Conservation (phyloP, 2,329 filamentous ascomycete genomes). For the Pseudopithomyces maydicus region DNA sequence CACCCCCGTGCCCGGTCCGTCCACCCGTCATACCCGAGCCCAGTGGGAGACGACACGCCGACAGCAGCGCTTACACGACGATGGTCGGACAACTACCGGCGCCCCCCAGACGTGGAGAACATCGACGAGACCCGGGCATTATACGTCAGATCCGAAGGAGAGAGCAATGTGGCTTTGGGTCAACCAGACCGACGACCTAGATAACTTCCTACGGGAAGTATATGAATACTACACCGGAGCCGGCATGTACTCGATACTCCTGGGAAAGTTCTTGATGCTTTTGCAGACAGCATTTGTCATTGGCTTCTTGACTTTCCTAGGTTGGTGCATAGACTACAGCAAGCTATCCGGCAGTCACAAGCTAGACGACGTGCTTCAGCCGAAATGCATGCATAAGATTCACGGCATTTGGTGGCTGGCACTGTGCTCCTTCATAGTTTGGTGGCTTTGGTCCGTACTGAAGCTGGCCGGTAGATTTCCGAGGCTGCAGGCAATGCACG, state of each 20-base stretch:
- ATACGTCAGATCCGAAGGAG: constrained; percentile 65
- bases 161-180: constrained; percentile 92
- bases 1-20: constrained; percentile 51
- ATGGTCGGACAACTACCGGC: constrained; percentile 19
- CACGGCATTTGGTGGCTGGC: constrained; percentile 76
- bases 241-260: constrained; percentile 82
- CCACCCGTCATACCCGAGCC: constrained; percentile 49
- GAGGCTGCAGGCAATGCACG: constrained; percentile 75
- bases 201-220: constrained; percentile 83
- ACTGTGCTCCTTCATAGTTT: constrained; percentile 83
- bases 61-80: constrained; percentile 52
- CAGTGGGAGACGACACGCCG: constrained; percentile 58
- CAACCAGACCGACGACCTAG: constrained; percentile 80
- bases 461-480: constrained; percentile 75
- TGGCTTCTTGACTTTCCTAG: constrained; percentile 79
- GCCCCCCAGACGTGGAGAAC: constrained; percentile 28
- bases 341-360: constrained; percentile 70
- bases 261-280: constrained; percentile 73
- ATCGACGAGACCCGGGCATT: constrained; percentile 28
- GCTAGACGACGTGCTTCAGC: constrained; percentile 66
- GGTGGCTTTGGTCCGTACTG: constrained; percentile 81
- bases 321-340: constrained; percentile 83
- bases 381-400: constrained; percentile 75
- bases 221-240: constrained; percentile 86
- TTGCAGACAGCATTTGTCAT: constrained; percentile 84